Percentiles rank a stretch among this genome's conserved stretches.
Evolutionary conservation across 768 basidiomycete genomes (phyloP).

Genomic region (Clitopilus hobsonii): DNA sequence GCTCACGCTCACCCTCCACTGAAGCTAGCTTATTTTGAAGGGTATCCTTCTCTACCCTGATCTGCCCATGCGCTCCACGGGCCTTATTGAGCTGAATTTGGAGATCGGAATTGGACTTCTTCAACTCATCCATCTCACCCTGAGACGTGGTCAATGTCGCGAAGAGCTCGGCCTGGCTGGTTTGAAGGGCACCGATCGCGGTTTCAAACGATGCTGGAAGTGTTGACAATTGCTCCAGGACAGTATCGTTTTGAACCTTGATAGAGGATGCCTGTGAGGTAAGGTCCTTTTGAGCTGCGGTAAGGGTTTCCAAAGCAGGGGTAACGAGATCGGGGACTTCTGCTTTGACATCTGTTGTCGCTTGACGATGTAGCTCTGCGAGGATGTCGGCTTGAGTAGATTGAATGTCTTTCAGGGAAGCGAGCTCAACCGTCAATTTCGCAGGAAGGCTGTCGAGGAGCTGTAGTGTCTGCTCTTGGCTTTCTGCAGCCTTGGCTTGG

Average conservation of each 20-base stretch:
- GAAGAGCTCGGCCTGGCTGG: conserved; percentile 57
- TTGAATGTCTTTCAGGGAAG: conserved; percentile 1
- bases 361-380: conserved; percentile 22
- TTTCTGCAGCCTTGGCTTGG: conserved; percentile 31
- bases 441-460: conserved; percentile 9
- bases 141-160: conserved; percentile 51
- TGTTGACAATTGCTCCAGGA: conserved; percentile 46
- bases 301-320: conserved; percentile 41
- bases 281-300: conserved; percentile 45
- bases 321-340: conserved; percentile 42
- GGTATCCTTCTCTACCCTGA: conserved; percentile 79
- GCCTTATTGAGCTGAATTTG: conserved; percentile 75
- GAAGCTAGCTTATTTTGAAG: conserved; percentile 56
- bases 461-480: conserved; percentile 34
- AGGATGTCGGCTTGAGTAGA: conserved; percentile 29
- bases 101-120: conserved; percentile 60
- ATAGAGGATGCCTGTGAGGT: conserved; percentile 44
- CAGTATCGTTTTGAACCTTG: conserved; percentile 43
- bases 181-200: conserved; percentile 52
- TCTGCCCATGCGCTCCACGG: conserved; percentile 70
- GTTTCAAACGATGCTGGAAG: conserved; percentile 58
- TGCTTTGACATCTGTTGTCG: conserved; percentile 15
- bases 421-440: not conserved
- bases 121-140: conserved; percentile 68
- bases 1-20: conserved; percentile 64